phyloP scores from a whole-genome alignment of 805 yeast species.

The Starmerella gropengiesseri region DNA sequence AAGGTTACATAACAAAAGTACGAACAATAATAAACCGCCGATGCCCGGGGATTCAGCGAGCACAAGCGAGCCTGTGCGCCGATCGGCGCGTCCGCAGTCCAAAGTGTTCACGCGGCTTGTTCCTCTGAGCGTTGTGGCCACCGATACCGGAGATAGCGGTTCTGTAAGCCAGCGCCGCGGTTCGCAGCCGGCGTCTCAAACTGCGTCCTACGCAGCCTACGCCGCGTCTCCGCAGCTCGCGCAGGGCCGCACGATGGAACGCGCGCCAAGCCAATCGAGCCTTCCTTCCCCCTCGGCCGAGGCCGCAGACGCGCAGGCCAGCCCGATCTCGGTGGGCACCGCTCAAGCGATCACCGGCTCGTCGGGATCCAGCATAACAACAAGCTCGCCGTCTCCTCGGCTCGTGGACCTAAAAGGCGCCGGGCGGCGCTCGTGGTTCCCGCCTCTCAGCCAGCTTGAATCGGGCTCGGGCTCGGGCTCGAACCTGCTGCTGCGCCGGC shows the following conservation, averaged over 20 bases:
- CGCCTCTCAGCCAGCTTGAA: constrained; percentile 10
- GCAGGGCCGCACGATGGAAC: too few species aligned
- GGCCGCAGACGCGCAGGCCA: too few species aligned
- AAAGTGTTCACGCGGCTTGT: constrained; percentile 1
- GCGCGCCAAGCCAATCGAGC: too few species aligned
- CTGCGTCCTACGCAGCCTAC: too few species aligned
- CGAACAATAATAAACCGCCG: not conserved
- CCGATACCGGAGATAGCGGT: not conserved
- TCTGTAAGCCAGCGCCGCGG: constrained; percentile 1
- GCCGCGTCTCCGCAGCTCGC: too few species aligned
- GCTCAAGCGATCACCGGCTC: not conserved
- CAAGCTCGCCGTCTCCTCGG: constrained; percentile 6
- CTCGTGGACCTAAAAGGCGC: constrained; percentile 17
- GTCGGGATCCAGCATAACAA: not conserved
- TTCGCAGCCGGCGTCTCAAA: not conserved
- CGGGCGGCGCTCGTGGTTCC: constrained; percentile 16
- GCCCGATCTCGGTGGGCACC: too few species aligned
- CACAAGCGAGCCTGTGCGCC: constrained; percentile 3
- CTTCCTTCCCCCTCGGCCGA: too few species aligned
- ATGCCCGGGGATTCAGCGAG: not conserved
- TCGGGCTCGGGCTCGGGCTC: constrained; percentile 8
- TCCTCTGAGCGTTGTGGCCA: constrained; percentile 2
- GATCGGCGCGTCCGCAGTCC: not conserved
- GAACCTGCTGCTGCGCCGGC: constrained; percentile 21
- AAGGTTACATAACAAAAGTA: not conserved